phyloP scores from a whole-genome alignment of 208 protist species.

The Endotrypanum monterogeii region DNA sequence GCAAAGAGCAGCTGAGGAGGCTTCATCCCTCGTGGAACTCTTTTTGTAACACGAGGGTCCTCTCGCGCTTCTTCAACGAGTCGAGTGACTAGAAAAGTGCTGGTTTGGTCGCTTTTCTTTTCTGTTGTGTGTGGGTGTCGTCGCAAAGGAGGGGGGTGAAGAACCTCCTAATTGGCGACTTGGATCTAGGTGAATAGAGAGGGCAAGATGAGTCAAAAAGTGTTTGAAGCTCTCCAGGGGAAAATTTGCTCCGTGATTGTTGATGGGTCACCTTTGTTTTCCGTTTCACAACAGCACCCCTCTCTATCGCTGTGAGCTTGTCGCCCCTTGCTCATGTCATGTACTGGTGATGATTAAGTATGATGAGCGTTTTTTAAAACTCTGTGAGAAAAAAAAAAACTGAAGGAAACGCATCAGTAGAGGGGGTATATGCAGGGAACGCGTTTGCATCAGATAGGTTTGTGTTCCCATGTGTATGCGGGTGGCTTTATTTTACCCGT shows the following conservation, averaged over 20 bases:
- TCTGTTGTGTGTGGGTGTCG: neutral
- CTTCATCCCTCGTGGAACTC: neutral
- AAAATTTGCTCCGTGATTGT: neutral
- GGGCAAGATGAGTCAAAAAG: neutral
- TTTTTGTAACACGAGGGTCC: neutral
- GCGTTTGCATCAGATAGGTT: neutral
- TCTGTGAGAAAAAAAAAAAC: neutral
- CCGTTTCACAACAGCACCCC: neutral
- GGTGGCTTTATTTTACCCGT: neutral
- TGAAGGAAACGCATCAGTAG: neutral
- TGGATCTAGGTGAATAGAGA: neutral
- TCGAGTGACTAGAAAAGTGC: neutral
- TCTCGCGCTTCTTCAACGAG: neutral
- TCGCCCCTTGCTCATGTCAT: neutral
- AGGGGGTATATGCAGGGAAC: neutral
- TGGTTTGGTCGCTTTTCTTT: neutral
- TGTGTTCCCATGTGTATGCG: neutral
- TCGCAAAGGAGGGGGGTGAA: neutral
- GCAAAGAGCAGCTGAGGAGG: slow-evolving; percentile 20
- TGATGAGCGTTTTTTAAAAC: neutral
- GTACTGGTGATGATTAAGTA: neutral
- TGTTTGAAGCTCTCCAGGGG: neutral
- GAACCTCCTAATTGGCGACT: neutral
- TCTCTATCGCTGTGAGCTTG: neutral
- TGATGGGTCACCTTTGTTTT: slow-evolving; percentile 2